These are phyloP conservation scores for Alloteropsis angusta DNA, from an alignment of 202 grass and related monocot genomes.

Conservation along the genomic window DNA sequence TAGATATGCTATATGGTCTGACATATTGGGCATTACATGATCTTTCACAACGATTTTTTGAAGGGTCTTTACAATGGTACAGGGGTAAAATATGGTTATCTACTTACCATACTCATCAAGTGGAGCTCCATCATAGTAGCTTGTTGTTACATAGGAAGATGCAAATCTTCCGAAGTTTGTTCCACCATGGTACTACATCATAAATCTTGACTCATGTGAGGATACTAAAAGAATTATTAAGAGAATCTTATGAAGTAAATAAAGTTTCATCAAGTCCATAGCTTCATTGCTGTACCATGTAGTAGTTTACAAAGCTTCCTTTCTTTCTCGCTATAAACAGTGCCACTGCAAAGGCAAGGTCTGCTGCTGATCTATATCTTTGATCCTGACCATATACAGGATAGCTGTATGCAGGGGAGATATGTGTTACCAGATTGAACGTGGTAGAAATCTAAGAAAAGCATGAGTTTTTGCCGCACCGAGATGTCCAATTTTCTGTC, in stretches of 20 bases:
- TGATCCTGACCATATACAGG: conserved; percentile 57
- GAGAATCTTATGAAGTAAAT: not conserved
- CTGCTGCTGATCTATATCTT: conserved; percentile 53
- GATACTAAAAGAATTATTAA: not conserved
- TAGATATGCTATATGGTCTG: conserved; percentile 1
- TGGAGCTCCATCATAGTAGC: conserved; percentile 81
- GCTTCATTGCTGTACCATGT: conserved; percentile 55
- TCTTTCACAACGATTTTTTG: too few species aligned
- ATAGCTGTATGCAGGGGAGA: conserved; percentile 20
- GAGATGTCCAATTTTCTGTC: conserved; percentile 80
- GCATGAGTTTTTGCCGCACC: not conserved
- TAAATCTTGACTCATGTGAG: conserved; percentile 17
- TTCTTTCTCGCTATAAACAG: conserved; percentile 60
- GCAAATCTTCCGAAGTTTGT: conserved; percentile 85
- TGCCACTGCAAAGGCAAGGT: conserved; percentile 64
- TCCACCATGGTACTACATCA: conserved; percentile 82
- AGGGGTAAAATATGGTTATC: conserved; percentile 30
- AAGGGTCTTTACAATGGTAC: too few species aligned
- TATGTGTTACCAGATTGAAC: not conserved
- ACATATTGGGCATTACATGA: not conserved
- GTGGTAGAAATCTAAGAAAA: conserved; percentile 1
- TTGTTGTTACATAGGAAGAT: conserved; percentile 70
- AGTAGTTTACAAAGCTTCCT: conserved; percentile 92
- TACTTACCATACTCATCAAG: conserved; percentile 84
- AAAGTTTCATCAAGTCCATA: not conserved